A percentile compares a stretch with the other conserved stretches of the same genome.
phyloP scores from a whole-genome alignment of 2,329 filamentous ascomycete species.

The Aspergillus sp. region DNA sequence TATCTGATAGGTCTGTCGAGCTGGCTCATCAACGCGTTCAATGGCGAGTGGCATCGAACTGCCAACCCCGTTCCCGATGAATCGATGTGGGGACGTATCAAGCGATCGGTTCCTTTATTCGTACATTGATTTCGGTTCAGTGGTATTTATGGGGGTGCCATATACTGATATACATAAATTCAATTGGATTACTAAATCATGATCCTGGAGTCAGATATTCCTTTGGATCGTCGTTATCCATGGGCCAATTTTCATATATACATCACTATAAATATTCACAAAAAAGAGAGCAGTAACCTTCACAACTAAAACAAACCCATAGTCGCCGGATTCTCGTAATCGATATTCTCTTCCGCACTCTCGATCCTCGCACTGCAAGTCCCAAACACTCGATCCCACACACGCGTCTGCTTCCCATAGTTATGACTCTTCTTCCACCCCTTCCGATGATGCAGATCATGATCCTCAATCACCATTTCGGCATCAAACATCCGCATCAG shows the following conservation, averaged over 20 bases:
- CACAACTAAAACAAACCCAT: not conserved
- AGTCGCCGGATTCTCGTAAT: constrained; percentile 18
- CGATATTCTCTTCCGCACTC: constrained; percentile 25
- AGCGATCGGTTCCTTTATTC: constrained; percentile 16
- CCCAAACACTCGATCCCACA: constrained; percentile 35
- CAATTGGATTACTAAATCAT: not conserved
- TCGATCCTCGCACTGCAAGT: constrained; percentile 37
- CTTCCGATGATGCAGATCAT: constrained; percentile 37
- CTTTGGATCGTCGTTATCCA: not conserved
- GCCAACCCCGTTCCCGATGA: constrained; percentile 50
- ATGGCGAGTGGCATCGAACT: constrained; percentile 81
- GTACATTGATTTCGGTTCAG: constrained; percentile 3
- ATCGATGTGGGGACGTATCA: constrained; percentile 27
- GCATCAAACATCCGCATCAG: constrained; percentile 31
- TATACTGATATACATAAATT: not conserved
- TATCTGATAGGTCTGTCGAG: constrained; percentile 49
- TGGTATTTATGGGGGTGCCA: not conserved
- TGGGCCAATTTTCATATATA: no score
- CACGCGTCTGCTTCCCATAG: constrained; percentile 29
- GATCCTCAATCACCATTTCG: constrained; percentile 44
- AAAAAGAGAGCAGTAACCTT: not conserved
- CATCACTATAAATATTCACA: not conserved
- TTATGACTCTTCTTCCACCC: constrained; percentile 26
- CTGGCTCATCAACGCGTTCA: constrained; percentile 97
- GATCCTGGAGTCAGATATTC: not conserved